These are phyloP conservation scores for Litsea cubeba DNA, from an alignment of 164 flowering plant genomes.

Conservation along the genomic window DNA sequence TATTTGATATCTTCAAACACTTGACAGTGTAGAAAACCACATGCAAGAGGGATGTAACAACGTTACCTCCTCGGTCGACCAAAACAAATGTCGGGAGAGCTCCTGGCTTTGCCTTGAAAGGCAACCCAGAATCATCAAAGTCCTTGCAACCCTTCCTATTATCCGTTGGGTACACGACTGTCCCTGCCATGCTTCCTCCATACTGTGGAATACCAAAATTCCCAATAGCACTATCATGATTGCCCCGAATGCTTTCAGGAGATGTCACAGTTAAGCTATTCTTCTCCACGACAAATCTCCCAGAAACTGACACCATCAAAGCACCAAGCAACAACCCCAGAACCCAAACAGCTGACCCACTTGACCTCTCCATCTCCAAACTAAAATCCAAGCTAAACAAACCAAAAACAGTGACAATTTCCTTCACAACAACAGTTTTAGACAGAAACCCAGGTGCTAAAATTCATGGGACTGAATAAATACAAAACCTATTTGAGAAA, in stretches of 20 bases:
- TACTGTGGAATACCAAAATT: constrained; percentile 93
- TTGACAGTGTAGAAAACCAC: not conserved
- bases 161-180: constrained; percentile 64
- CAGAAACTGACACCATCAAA: constrained; percentile 15
- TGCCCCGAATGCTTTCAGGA: constrained; percentile 69
- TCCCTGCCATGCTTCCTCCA: constrained; percentile 92
- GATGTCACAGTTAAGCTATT: constrained; percentile 82
- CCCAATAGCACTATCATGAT: constrained; percentile 82
- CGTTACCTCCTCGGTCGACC: constrained; percentile 83
- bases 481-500: no score
- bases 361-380: constrained; percentile 14
- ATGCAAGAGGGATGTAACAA: not conserved
- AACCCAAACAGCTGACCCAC: constrained; percentile 33
- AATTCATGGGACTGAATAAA: not conserved
- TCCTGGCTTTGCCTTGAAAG: constrained; percentile 67
- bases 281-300: constrained; percentile 84
- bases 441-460: not conserved
- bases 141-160: constrained; percentile 68
- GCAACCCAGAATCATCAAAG: constrained; percentile 40
- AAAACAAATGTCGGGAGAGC: constrained; percentile 72
- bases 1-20: not conserved
- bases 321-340: constrained; percentile 18
- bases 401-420: not conserved
- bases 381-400: not conserved
- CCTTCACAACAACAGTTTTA: not conserved